These are phyloP conservation scores for Mycena sp. DNA, from an alignment of 1,284 basidiomycete genomes.

Conservation along the genomic window DNA sequence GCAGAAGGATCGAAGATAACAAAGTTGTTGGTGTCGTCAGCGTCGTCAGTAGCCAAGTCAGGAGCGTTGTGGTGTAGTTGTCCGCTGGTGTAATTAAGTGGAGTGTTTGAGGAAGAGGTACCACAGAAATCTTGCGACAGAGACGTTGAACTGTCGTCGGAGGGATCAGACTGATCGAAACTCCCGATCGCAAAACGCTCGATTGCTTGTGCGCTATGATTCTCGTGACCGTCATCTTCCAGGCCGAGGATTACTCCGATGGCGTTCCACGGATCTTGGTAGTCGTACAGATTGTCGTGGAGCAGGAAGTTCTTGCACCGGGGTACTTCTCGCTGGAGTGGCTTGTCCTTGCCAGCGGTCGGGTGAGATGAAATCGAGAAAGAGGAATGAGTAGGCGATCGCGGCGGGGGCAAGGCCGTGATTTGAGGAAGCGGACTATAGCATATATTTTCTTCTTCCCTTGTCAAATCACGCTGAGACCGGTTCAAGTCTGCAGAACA, in stretches of 20 bases:
- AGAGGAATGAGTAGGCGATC: neutral
- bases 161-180: too few species aligned
- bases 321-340: neutral
- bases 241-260: conserved; percentile 52
- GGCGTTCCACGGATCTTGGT: conserved; percentile 54
- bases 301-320: neutral
- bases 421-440: neutral
- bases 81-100: too few species aligned
- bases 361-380: conserved; percentile 11
- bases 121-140: too few species aligned
- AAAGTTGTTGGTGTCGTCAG: too few species aligned
- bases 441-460: neutral
- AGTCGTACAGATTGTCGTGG: conserved; percentile 49
- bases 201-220: too few species aligned
- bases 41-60: too few species aligned
- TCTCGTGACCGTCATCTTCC: too few species aligned
- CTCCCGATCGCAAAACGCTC: too few species aligned
- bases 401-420: neutral
- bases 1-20: too few species aligned
- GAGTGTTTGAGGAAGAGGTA: too few species aligned
- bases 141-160: too few species aligned
- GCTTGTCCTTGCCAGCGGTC: neutral
- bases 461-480: neutral
- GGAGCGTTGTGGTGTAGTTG: too few species aligned
- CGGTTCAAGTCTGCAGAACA: neutral